phyloP scores from a whole-genome alignment of 2,329 filamentous ascomycete genomes.

The Aspergillus sp. region DNA sequence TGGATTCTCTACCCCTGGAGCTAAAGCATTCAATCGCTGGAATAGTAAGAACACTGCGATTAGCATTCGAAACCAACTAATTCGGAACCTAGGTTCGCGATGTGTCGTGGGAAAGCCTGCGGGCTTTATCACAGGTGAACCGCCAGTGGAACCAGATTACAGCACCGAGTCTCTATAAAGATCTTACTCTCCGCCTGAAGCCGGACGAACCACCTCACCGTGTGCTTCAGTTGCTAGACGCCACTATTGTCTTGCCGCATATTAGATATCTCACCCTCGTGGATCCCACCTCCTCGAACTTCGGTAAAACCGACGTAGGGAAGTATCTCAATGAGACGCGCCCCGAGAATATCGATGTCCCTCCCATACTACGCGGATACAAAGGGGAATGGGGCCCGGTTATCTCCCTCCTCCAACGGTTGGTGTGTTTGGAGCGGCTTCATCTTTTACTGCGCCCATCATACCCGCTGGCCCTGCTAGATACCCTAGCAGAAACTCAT shows the following conservation, averaged over 20 bases:
- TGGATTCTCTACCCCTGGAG: not conserved
- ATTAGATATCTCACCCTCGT: not conserved
- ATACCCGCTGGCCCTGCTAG: not conserved
- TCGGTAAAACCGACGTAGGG: not conserved
- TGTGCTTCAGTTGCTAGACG: not conserved
- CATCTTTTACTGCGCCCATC: not conserved
- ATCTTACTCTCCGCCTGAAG: not conserved
- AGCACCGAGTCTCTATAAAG: not conserved
- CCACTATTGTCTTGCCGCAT: not conserved
- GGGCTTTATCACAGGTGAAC: not conserved
- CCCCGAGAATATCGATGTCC: not conserved
- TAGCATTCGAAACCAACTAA: not conserved
- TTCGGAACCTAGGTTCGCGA: not conserved
- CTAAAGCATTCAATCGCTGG: not conserved
- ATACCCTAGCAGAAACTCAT: not conserved
- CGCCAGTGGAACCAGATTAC: not conserved
- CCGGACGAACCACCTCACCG: not conserved
- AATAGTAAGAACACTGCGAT: not conserved
- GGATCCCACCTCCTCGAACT: not conserved
- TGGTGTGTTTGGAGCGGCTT: not conserved
- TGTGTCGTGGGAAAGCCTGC: not conserved
- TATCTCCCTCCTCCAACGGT: not conserved
- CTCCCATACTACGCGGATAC: not conserved
- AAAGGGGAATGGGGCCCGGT: not conserved
- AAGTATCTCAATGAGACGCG: not conserved